Conservation (phyloP, 495 filamentous ascomycete species). For the Xylaria intraflava region DNA sequence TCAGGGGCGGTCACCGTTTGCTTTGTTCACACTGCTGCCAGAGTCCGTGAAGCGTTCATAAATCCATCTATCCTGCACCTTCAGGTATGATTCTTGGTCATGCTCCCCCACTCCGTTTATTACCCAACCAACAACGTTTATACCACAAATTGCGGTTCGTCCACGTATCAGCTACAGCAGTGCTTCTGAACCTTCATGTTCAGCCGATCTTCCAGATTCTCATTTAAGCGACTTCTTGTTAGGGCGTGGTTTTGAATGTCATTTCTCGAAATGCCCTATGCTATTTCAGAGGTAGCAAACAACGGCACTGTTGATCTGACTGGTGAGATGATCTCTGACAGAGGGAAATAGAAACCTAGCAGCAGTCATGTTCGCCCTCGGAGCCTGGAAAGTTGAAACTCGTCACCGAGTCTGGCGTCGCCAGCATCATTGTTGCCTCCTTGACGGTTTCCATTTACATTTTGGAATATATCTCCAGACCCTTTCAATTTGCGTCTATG, state of each 20-base stretch:
- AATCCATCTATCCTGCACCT: too few relatives aligned
- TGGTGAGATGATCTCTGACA: background rate
- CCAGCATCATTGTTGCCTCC: slow-evolving; percentile 33
- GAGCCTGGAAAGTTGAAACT: slow-evolving; percentile 28
- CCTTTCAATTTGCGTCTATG: slow-evolving; percentile 54
- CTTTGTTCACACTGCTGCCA: too few relatives aligned
- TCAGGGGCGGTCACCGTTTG: too few relatives aligned
- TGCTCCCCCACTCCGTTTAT: too few relatives aligned
- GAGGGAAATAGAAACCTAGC: slow-evolving; percentile 11
- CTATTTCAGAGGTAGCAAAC: background rate
- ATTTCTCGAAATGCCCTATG: background rate
- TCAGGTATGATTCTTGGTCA: too few relatives aligned
- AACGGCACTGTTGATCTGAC: background rate
- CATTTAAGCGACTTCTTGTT: background rate
- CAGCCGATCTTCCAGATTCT: too few relatives aligned
- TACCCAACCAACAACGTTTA: too few relatives aligned
- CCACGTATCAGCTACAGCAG: too few relatives aligned
- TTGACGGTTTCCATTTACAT: slow-evolving; percentile 53
- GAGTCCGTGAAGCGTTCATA: too few relatives aligned
- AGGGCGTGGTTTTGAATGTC: background rate
- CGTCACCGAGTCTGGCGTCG: slow-evolving; percentile 27
- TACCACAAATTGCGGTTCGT: too few relatives aligned
- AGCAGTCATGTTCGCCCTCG: slow-evolving; percentile 25
- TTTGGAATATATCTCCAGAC: slow-evolving; percentile 50
- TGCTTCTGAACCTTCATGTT: too few relatives aligned